Percentiles rank a stretch among this genome's conserved stretches.
phyloP scores from a whole-genome alignment of 495 filamentous ascomycete species.

The Talaromyces liani region DNA sequence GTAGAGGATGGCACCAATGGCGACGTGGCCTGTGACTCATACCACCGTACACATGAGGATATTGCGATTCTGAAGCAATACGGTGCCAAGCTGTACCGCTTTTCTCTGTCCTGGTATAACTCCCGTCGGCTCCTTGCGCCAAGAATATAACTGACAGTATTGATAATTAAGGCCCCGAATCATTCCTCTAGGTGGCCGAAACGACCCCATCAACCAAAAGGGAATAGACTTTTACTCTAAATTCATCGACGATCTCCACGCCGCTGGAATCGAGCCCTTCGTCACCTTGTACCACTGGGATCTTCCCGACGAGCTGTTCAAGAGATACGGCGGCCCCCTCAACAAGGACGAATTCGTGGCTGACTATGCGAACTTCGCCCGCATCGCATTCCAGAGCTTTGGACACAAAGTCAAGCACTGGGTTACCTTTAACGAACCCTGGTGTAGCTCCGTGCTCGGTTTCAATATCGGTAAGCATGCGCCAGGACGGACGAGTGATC shows the following conservation, averaged over 20 bases:
- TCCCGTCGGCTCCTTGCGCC: background rate
- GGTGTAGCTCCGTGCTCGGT: constrained; percentile 43
- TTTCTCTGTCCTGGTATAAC: constrained; percentile 65
- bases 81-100: constrained; percentile 60
- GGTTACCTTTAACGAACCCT: constrained; percentile 53
- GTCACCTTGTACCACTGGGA: constrained; percentile 51
- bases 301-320: constrained; percentile 42
- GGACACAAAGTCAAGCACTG: constrained; percentile 45
- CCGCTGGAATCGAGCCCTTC: constrained; percentile 41
- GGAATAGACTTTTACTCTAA: constrained; percentile 41
- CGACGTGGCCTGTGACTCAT: constrained; percentile 68
- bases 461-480: constrained; percentile 46
- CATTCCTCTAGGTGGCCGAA: constrained; percentile 51
- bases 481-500: constrained; percentile 43
- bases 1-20: constrained; percentile 64
- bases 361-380: constrained; percentile 45
- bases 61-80: constrained; percentile 62
- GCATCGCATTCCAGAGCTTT: constrained; percentile 36
- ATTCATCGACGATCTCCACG: constrained; percentile 43
- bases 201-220: constrained; percentile 38
- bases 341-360: constrained; percentile 46
- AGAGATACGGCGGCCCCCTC: constrained; percentile 43
- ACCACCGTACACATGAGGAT: constrained; percentile 65
- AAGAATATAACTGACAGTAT: background rate
- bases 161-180: constrained; percentile 51